Conservation (phyloP, 768 basidiomycete genomes). For the Macrocybe gigantea region DNA sequence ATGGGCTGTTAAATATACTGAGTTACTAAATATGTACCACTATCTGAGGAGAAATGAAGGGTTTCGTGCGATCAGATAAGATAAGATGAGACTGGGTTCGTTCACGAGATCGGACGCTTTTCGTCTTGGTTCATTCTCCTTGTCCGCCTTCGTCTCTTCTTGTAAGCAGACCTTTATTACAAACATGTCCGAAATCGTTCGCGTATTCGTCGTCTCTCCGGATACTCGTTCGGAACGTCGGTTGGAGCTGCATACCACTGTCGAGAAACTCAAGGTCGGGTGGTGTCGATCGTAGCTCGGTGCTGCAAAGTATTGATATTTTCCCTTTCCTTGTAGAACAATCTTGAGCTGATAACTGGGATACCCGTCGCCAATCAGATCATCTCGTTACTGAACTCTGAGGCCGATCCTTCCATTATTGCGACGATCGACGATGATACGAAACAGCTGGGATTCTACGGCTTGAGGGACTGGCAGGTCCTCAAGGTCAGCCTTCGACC, state of each 20-base stretch:
- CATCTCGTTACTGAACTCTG: conserved; percentile 57
- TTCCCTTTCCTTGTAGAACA: conserved; percentile 39
- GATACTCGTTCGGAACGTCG: conserved; percentile 90
- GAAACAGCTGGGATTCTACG: conserved; percentile 69
- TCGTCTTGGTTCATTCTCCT: too few species aligned
- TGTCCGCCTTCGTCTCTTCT: too few species aligned
- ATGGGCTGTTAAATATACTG: conserved; percentile 6
- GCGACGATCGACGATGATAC: conserved; percentile 60
- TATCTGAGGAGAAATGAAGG: not conserved
- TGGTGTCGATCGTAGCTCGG: conserved; percentile 2
- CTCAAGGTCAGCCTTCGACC: conserved; percentile 53
- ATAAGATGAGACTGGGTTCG: too few species aligned
- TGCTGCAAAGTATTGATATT: conserved; percentile 10
- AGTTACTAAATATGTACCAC: not conserved
- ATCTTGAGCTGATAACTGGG: conserved; percentile 89
- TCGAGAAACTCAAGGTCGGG: conserved; percentile 77
- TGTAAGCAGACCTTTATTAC: not conserved
- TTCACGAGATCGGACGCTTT: too few species aligned
- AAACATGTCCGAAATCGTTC: conserved; percentile 15
- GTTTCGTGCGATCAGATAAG: not conserved
- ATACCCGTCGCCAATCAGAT: conserved; percentile 70
- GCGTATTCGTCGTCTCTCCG: conserved; percentile 73
- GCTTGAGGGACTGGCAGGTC: conserved; percentile 70
- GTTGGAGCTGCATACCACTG: conserved; percentile 67
- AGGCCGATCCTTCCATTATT: conserved; percentile 43